Base-by-base conservation (phyloP, 1,139 yeast genomes). In the Scheffersomyces parashehatae region DNA sequence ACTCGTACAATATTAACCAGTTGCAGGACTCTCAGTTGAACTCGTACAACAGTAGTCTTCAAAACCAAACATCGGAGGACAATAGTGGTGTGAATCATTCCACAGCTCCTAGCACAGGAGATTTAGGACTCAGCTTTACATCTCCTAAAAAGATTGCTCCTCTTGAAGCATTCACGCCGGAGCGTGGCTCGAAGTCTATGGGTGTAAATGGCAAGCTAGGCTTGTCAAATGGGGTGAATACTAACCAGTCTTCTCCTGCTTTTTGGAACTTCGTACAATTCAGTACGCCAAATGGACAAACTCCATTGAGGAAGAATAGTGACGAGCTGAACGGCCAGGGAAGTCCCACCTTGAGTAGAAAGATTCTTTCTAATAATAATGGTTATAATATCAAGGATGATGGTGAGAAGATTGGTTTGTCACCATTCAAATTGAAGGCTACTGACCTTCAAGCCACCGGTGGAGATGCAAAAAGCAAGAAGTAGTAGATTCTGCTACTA, bases 131-230 rank as follows among this genome's bases (percentile, higher is more conserved):
- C 48, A 70, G 69, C 9, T 75, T 72, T 52, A 68, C 76, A 2
- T 69, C 78, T 48, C 81, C 81, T 6, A 84, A 81, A 56, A 80
- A 80, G 42, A 75, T 82, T 13, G 73, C 80, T 28, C 88, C 88
- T 6, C 68, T 84, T 47, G 95, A 86, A 60, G 93, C 95, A 1
- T 86, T 84, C 54, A 87, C 95, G 0, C 95, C 95, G 1, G 95
- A 86, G 54, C 67, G 95, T 39, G 93, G 93, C 1, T 73, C 80
- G 26, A 71, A 74, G 38, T 64, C 64, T 13, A 9, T 37, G 45
- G 3, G 43, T 48, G 43, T 12, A 52, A 56, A 40, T 44, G 59
- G 42, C 33, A 40, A 34, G 36, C 38, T 44, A 14, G 54, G 54
- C 20, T 47, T 55, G 24, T 59, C 65, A 7, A 54, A 48, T 48